A percentile compares a stretch with the other conserved stretches of the same genome.
These are phyloP conservation scores for Lecanicillium sp. DNA, from an alignment of 2,329 filamentous ascomycete genomes.

Conservation along the genomic window DNA sequence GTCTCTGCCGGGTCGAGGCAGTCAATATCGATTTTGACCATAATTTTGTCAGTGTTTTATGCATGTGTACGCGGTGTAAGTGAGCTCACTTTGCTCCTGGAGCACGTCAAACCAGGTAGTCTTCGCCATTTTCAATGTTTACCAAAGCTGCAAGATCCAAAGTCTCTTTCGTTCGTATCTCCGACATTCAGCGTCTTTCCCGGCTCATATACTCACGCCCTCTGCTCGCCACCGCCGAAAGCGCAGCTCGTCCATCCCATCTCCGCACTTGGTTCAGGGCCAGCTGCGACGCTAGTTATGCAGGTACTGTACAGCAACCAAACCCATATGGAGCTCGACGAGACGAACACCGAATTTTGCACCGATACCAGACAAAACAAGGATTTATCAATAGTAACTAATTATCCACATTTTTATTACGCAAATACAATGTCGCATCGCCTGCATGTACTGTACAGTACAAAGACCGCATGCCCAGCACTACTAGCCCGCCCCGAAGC, in stretches of 20 bases:
- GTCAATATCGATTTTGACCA: slow-evolving; percentile 11
- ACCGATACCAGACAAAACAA: too few species aligned
- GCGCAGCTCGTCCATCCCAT: background rate
- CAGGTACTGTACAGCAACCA: slow-evolving; percentile 12
- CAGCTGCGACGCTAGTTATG: background rate
- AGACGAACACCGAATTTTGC: too few species aligned
- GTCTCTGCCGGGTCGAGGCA: slow-evolving; percentile 22
- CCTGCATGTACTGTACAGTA: too few species aligned
- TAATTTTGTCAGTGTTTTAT: background rate
- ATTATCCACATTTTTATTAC: too few species aligned
- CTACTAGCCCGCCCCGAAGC: too few species aligned
- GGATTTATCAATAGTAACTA: too few species aligned
- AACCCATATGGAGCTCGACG: background rate
- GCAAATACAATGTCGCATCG: too few species aligned
- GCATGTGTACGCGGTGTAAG: background rate
- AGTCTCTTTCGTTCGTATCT: too few species aligned
- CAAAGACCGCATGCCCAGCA: too few species aligned
- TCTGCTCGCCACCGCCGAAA: too few species aligned
- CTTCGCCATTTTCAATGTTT: slow-evolving; percentile 2
- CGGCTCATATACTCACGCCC: background rate
- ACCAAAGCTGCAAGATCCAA: too few species aligned
- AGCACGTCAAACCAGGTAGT: slow-evolving; percentile 8
- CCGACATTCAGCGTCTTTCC: too few species aligned
- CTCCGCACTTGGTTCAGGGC: slow-evolving; percentile 2
- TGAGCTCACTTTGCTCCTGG: slow-evolving; percentile 3